A percentile compares a stretch with the other conserved stretches of the same genome.
Evolutionary conservation across 352 stramenopile genomes (phyloP).

Genomic region (Phytophthora macrochlamydospora): DNA sequence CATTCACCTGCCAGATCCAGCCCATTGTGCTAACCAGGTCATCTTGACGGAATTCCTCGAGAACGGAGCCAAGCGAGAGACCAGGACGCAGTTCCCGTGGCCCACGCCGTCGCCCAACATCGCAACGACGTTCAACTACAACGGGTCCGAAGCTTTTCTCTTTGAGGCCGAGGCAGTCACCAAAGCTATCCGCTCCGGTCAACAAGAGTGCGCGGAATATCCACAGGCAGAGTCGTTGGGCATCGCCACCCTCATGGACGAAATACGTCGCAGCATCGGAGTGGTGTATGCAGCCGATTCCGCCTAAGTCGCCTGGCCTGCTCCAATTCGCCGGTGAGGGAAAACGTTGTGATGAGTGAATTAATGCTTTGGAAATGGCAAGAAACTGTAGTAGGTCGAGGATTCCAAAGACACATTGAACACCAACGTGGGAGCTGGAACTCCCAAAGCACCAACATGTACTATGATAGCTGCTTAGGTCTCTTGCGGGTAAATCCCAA

Average conservation of each 20-base stretch:
- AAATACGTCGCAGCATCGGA: conserved; percentile 59
- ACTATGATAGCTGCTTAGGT: no score
- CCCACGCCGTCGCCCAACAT: conserved; percentile 31
- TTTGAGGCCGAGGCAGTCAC: conserved; percentile 82
- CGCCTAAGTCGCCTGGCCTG: neutral
- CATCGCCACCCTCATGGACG: conserved; percentile 74
- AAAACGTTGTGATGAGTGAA: neutral
- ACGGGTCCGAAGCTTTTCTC: conserved; percentile 53
- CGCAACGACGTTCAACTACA: conserved; percentile 51
- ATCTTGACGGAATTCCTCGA: conserved; percentile 38
- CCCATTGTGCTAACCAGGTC: conserved; percentile 57
- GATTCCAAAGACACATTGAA: no score
- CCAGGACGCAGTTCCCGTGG: conserved; percentile 46
- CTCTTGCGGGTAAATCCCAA: no score
- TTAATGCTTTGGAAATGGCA: no score
- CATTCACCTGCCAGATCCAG: conserved; percentile 63
- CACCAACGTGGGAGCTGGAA: no score
- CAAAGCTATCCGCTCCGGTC: conserved; percentile 46
- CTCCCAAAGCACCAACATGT: no score
- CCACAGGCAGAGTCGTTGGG: conserved; percentile 64
- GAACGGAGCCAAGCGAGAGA: conserved; percentile 30
- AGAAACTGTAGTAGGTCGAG: no score
- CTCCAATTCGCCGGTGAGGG: neutral
- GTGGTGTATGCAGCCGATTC: conserved; percentile 38
- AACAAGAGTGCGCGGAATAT: conserved; percentile 61